Conservation (phyloP, 2,329 filamentous ascomycete genomes). For the Dothistroma septosporum region DNA sequence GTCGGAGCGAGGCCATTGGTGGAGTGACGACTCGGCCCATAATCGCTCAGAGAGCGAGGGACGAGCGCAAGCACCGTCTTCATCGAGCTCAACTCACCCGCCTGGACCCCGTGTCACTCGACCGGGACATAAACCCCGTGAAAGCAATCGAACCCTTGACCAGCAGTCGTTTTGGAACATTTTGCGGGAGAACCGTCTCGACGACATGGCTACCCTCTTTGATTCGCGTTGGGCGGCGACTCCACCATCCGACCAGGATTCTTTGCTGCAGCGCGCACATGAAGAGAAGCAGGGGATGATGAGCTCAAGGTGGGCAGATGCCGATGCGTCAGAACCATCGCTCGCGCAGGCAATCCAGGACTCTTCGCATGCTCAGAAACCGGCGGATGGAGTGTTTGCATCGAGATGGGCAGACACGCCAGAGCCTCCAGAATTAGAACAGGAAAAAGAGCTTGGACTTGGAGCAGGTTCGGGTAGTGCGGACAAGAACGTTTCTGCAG, state of each 20-base stretch:
- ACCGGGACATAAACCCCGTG: conserved; percentile 39
- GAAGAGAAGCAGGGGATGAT: conserved; percentile 20
- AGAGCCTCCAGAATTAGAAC: conserved; percentile 16
- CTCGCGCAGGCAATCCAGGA: conserved; percentile 5
- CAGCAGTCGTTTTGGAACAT: conserved; percentile 49
- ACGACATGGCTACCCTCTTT: conserved; percentile 33
- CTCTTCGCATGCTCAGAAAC: conserved; percentile 9
- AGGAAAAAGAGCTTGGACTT: not conserved
- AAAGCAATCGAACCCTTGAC: conserved; percentile 47
- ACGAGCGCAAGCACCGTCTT: conserved; percentile 14
- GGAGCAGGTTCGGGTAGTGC: not conserved
- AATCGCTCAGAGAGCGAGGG: conserved; percentile 51
- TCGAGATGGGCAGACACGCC: conserved; percentile 30
- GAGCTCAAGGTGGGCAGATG: conserved; percentile 27
- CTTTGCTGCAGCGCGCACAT: conserved; percentile 4
- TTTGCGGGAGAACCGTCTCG: conserved; percentile 38
- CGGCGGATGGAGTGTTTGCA: conserved; percentile 24
- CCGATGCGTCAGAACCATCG: conserved; percentile 16
- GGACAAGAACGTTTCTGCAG: not conserved
- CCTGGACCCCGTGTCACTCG: conserved; percentile 2
- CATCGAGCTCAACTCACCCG: conserved; percentile 11
- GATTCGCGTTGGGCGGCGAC: conserved; percentile 32
- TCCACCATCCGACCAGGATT: conserved; percentile 14
- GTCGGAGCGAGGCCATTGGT: conserved; percentile 60
- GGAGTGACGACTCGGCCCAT: conserved; percentile 70